Percentiles rank a stretch among this genome's conserved stretches.
Evolutionary conservation across 2,329 filamentous ascomycete genomes (phyloP).

Genomic region (Tolypocladium nubicola): DNA sequence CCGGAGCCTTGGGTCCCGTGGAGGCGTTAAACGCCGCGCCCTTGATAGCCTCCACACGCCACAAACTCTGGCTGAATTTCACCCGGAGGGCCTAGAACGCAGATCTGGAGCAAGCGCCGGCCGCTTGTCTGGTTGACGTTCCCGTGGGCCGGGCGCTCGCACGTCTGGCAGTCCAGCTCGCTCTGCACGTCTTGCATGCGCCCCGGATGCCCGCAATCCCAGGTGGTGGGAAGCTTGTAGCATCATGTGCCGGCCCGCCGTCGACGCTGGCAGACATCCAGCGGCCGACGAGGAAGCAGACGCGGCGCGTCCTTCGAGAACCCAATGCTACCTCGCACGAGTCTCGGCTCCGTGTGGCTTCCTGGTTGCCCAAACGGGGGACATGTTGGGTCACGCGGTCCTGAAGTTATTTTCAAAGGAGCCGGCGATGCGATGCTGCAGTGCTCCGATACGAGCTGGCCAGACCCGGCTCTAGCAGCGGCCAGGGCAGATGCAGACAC

Average conservation of each 20-base stretch:
- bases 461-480: background rate
- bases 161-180: background rate
- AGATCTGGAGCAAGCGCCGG: background rate
- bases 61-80: background rate
- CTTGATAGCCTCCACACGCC: background rate
- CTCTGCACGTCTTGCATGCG: background rate
- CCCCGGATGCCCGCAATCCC: background rate
- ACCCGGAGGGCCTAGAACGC: background rate
- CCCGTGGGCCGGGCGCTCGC: background rate
- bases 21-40: background rate
- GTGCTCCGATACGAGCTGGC: background rate
- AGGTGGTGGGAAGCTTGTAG: background rate
- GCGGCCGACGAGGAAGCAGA: background rate
- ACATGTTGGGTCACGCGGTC: background rate
- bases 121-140: background rate
- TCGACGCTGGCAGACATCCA: background rate
- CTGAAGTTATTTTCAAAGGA: background rate
- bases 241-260: background rate
- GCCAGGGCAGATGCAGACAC: background rate
- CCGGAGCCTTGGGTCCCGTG: background rate
- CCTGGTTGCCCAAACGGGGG: background rate
- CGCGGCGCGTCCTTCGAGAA: background rate
- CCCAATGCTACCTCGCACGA: background rate
- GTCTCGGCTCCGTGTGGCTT: background rate
- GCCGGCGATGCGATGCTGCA: background rate